Evolutionary conservation across 805 yeast species (phyloP), one percentile per base, ranked within the genome.

Genomic region (Kodamaea kaohsiungensis): DNA sequence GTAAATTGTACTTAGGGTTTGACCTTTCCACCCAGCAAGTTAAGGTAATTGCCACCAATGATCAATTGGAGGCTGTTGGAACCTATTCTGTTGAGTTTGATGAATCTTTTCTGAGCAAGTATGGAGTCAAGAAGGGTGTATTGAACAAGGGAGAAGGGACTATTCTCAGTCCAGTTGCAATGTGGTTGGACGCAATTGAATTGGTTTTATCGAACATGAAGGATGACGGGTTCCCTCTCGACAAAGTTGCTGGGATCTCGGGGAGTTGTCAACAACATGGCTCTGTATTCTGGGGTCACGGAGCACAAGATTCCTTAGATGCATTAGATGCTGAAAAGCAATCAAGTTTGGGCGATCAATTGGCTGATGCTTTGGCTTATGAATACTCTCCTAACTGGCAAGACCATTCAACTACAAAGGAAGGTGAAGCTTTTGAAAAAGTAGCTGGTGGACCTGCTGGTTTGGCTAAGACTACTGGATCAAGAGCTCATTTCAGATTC

Each of bases 221-320:
- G 57, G 47, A 63, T 1, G 81, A 79, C 33, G 61, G 67, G 0
- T 84, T 89, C 61, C 88, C 87, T 7, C 83, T 91, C 60, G 61
- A 69, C 1, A 63, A 70, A 40, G 91, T 91, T 13, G 75, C 62
- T 42, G 91, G 88, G 1, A 79, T 91, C 49, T 80, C 88, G 45
- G 97, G 97, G 0, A 90, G 96, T 0, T 88, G 96, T 53, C 97
- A 91, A 70, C 97, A 91, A 64, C 97, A 91, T 65, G 97, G 97
- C 0, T 87, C 96, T 1, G 91, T 92, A 1, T 91, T 76, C 64
- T 89, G 96, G 93, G 78, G 89, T 1, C 19, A 68, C 3, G 60
- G 71, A 7, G 86, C 89, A 0, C 67, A 70, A 1, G 56, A 59
- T 0, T 57, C 76, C 2, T 73, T 91, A 50, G 55, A 59, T 3